A percentile compares a stretch with the other conserved stretches of the same genome.
These are phyloP conservation scores for Pueraria montana DNA, from an alignment of 306 rosid species.

Conservation along the genomic window DNA sequence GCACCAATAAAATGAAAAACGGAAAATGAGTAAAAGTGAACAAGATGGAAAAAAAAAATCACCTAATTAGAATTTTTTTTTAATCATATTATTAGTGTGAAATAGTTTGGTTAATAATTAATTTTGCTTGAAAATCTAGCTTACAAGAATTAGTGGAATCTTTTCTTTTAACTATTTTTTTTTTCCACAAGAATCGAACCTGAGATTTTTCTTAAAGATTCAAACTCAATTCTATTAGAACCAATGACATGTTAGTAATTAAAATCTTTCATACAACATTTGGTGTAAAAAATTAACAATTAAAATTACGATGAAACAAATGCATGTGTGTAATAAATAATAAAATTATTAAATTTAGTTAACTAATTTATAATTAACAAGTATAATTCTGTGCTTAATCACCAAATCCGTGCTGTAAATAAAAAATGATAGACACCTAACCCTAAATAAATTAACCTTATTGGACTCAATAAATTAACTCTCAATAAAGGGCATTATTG, in stretches of 20 bases:
- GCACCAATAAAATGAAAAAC: background rate
- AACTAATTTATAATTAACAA: background rate
- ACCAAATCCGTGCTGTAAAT: background rate
- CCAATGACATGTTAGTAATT: too few species aligned
- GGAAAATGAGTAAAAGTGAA: background rate
- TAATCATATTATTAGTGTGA: too few species aligned
- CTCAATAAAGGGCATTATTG: conserved; percentile 31
- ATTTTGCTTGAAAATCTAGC: too few species aligned
- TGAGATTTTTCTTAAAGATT: too few species aligned
- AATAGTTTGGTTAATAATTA: too few species aligned
- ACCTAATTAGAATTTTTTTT: too few species aligned
- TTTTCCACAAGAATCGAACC: too few species aligned
- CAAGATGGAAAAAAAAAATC: background rate
- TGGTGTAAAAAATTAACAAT: background rate
- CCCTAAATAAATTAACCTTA: background rate
- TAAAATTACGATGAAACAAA: background rate
- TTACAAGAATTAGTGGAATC: too few species aligned
- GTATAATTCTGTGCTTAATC: background rate
- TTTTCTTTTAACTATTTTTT: too few species aligned
- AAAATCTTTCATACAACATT: background rate
- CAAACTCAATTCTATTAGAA: too few species aligned
- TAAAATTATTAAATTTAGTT: background rate
- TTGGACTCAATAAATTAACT: background rate
- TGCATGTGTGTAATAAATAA: too few species aligned
- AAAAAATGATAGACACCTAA: background rate